Base-by-base conservation (phyloP, 2,329 filamentous ascomycete species). In the Colletotrichum caudatum region DNA sequence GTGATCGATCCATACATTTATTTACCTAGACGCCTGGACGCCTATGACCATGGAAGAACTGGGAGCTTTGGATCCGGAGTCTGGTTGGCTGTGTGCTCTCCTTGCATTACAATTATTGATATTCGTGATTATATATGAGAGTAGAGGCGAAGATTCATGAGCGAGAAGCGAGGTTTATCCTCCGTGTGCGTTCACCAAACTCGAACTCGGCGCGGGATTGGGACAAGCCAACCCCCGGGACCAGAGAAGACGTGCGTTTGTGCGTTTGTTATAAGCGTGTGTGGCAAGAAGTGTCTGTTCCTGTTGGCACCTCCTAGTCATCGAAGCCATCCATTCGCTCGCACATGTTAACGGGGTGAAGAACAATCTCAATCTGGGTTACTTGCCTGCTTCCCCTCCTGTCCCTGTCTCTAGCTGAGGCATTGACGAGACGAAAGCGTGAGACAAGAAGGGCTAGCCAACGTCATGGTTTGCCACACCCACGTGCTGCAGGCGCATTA, bases 391-490 rank as follows among this genome's bases (percentile, higher is more conserved):
- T 29, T 16, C 33, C 18, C 11, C 48, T 64, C 16, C 35, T 33
- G 23, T 44, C 46, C 23, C 23, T 62, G 16, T 35, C 48, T n/a
- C 20, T 26, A 48, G 61, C 61, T 48, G 61, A 64, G 48, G 48
- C 61, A 64, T 64, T 64, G 61, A 56, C 44, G 39, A 56, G 23
- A 56, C 14, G 50, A 46, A 35, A 41, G 20, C 46, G 37, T 33
- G 61, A 64, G 61, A 56, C 37, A 23, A 64, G 26, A 64, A 26
- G 44, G 26, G 58, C 29, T 9, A n/a, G 18, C 18, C 23, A 35
- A n/a, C 37, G 23, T 33, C 46, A 35, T 62, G 59, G 46, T 8
- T 53, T 18, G 46, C 33, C 46, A 63, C 33, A 50, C 58, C 20
- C 14, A 23, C 29, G 16, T 11, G 29, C 29, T n/a, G 44, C 58